Percentiles rank a stretch among this genome's conserved stretches.
Conservation (phyloP, 2,329 filamentous ascomycete genomes). For the Ceratocystis diversiconidia region DNA sequence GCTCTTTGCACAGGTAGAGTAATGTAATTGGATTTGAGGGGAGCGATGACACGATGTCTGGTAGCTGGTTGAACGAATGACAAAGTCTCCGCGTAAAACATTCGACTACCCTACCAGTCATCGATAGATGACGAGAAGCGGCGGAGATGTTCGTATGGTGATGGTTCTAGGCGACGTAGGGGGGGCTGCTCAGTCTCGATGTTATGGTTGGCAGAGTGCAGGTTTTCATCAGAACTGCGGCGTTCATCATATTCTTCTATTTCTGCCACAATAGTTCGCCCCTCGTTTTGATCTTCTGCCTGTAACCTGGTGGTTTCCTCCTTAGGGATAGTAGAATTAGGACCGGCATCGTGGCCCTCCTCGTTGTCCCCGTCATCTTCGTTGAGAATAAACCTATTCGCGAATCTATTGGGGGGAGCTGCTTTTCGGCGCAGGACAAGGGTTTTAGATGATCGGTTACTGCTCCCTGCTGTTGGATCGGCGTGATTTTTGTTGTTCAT, state of each 20-base stretch:
- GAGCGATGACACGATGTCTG: too few relatives aligned
- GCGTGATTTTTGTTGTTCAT: not conserved
- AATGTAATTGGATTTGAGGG: too few relatives aligned
- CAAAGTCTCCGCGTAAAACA: not conserved
- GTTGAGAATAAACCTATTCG: not conserved
- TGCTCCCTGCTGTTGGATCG: not conserved
- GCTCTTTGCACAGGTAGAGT: too few relatives aligned
- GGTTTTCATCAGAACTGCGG: not conserved
- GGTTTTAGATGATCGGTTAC: not conserved
- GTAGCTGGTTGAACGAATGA: too few relatives aligned
- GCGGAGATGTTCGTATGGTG: not conserved
- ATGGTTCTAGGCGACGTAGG: not conserved
- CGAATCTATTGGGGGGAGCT: not conserved
- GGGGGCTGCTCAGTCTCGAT: not conserved
- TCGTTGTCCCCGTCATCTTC: not conserved
- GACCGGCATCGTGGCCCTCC: not conserved
- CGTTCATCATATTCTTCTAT: not conserved
- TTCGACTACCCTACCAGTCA: not conserved
- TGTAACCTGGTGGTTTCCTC: not conserved
- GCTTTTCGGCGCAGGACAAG: not conserved
- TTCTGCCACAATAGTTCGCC: not conserved
- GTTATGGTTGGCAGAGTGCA: not conserved
- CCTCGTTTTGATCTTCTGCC: not conserved
- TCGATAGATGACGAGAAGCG: not conserved
- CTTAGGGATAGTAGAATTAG: not conserved